Evolutionary conservation across 805 yeast genomes (phyloP).

Genomic region (Candida maesae): DNA sequence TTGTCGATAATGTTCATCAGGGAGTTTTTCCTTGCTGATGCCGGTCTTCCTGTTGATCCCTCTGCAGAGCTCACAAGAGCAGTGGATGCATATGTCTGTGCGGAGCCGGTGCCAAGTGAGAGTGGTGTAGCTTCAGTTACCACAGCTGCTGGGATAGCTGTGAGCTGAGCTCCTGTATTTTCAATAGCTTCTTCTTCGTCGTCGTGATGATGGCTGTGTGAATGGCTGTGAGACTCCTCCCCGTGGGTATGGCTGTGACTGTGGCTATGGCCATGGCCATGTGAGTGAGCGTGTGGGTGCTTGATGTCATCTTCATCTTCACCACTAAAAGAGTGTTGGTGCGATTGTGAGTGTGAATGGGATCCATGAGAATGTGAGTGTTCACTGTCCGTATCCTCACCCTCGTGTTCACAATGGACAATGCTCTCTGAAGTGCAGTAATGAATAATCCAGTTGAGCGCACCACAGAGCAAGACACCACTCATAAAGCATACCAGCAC

Average conservation of each 20-base stretch:
- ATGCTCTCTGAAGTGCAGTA: conserved; percentile 73
- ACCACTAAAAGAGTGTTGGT: conserved; percentile 7
- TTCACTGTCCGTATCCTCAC: conserved; percentile 25
- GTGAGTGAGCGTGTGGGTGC: conserved; percentile 3
- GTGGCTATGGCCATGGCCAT: neutral
- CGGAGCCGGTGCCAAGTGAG: neutral
- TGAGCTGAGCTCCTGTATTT: neutral
- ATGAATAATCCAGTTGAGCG: conserved; percentile 66
- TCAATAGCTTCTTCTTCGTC: conserved; percentile 6
- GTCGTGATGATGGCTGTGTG: too few relatives aligned
- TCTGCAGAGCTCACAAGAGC: neutral
- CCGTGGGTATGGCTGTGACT: conserved; percentile 4
- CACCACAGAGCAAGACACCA: conserved; percentile 61
- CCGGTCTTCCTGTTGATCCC: neutral
- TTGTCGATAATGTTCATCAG: conserved; percentile 13
- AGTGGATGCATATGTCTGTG: neutral
- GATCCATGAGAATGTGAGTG: conserved; percentile 17
- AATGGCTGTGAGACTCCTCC: too few relatives aligned
- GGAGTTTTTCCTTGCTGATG: conserved; percentile 7
- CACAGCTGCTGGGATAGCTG: neutral
- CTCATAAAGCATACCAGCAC: conserved; percentile 44
- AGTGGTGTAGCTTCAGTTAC: too few relatives aligned
- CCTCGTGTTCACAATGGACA: conserved; percentile 79
- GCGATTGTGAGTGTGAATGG: conserved; percentile 15
- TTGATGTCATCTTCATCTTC: conserved; percentile 6